Conservation (phyloP, 106 monocot species). For the Apostasia shenzhenica region DNA sequence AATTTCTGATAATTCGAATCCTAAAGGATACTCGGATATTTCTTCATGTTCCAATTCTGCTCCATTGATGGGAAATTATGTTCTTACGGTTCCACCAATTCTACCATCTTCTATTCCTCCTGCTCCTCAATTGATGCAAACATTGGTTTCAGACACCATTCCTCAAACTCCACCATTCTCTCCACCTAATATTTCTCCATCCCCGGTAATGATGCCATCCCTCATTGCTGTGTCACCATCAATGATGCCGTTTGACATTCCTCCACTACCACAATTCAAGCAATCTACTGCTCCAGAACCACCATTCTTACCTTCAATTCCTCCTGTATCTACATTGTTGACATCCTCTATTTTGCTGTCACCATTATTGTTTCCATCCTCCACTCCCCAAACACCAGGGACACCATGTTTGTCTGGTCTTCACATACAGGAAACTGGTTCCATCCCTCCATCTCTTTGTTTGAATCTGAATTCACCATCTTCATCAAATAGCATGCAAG, state of each 20-base stretch:
- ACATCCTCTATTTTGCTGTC: neutral
- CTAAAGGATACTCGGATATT: constrained; percentile 10
- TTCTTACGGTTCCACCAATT: too few relatives aligned
- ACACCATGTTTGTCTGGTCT: neutral
- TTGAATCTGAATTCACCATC: constrained; percentile 40
- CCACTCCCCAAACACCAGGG: neutral
- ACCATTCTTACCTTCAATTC: too few relatives aligned
- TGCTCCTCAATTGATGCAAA: too few relatives aligned
- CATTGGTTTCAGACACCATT: neutral
- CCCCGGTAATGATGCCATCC: neutral
- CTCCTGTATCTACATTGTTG: too few relatives aligned
- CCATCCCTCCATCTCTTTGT: constrained; percentile 33
- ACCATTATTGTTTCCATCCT: neutral
- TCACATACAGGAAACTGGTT: neutral
- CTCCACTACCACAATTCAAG: neutral
- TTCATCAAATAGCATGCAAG: constrained; percentile 4
- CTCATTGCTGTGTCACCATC: neutral
- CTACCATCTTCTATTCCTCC: too few relatives aligned
- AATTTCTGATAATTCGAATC: neutral
- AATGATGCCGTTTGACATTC: neutral
- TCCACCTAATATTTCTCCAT: too few relatives aligned
- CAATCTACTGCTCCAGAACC: neutral
- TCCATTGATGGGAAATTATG: too few relatives aligned
- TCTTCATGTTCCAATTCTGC: constrained; percentile 6
- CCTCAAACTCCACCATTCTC: neutral